Conservation (phyloP, 495 filamentous ascomycete species). For the Trichoderma parareesei region DNA sequence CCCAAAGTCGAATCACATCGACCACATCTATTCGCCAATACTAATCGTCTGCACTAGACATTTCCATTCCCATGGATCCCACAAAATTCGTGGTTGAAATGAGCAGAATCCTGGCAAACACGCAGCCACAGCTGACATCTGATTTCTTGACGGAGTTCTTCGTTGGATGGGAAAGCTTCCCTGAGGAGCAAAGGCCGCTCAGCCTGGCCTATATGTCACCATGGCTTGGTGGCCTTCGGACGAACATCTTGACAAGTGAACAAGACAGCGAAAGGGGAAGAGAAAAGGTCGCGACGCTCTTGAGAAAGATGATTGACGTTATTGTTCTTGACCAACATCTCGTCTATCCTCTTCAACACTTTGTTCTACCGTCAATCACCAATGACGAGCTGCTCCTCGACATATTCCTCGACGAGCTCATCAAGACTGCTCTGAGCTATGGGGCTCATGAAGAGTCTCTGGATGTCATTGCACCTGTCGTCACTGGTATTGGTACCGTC, state of each 20-base stretch:
- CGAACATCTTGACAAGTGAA: conserved; percentile 46
- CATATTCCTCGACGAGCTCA: conserved; percentile 54
- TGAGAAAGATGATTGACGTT: conserved; percentile 56
- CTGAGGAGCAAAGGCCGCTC: conserved; percentile 51
- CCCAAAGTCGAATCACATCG: not conserved
- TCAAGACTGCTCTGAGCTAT: conserved; percentile 49
- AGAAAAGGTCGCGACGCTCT: conserved; percentile 52
- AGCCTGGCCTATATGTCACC: conserved; percentile 60
- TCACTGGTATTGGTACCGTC: conserved; percentile 50
- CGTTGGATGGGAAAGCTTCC: conserved; percentile 58
- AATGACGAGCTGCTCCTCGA: conserved; percentile 54
- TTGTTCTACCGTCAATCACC: conserved; percentile 52
- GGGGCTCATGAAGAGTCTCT: conserved; percentile 49
- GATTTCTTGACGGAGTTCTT: conserved; percentile 64
- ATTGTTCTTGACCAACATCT: conserved; percentile 47
- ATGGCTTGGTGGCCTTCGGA: conserved; percentile 51
- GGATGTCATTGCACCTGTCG: conserved; percentile 52
- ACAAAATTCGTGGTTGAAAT: conserved; percentile 56
- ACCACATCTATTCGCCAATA: not conserved
- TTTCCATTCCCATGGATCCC: conserved; percentile 50
- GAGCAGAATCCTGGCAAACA: conserved; percentile 49
- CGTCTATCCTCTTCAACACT: conserved; percentile 50
- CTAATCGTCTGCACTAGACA: conserved; percentile 25
- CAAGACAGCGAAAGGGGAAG: conserved; percentile 50
- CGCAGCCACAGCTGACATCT: conserved; percentile 56